Conservation (phyloP, 2,329 filamentous ascomycete genomes). For the Aspergillus sojae region DNA sequence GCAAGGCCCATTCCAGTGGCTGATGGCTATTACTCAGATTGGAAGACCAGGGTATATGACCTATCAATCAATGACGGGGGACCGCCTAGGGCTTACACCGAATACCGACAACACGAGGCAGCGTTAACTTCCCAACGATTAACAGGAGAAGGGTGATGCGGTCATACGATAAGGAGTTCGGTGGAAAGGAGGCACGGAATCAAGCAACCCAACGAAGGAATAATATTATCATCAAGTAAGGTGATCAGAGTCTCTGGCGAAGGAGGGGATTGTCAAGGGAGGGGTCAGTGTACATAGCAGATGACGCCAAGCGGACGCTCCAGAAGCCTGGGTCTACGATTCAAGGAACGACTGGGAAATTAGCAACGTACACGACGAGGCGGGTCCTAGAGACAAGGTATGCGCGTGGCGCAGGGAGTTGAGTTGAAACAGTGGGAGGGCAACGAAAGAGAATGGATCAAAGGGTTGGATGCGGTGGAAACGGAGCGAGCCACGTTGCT, state of each 20-base stretch:
- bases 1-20: background rate
- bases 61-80: slow-evolving; percentile 1
- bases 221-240: background rate
- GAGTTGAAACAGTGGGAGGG: slow-evolving; percentile 11
- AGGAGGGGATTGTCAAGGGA: slow-evolving; percentile 7
- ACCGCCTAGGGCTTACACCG: slow-evolving; percentile 4
- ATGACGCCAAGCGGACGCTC: slow-evolving; percentile 9
- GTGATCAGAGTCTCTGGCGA: slow-evolving; percentile 1
- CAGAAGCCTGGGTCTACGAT: background rate
- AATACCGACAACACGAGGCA: slow-evolving; percentile 5
- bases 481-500: slow-evolving; percentile 18
- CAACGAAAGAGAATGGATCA: slow-evolving; percentile 20
- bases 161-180: slow-evolving; percentile 12
- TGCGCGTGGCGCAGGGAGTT: slow-evolving; percentile 15
- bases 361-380: background rate
- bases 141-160: slow-evolving; percentile 11
- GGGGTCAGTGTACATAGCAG: slow-evolving; percentile 14
- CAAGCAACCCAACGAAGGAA: slow-evolving; percentile 2
- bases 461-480: background rate
- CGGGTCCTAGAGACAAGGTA: slow-evolving; percentile 1
- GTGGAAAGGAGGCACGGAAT: slow-evolving; percentile 7
- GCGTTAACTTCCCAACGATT: background rate
- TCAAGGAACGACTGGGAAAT: slow-evolving; percentile 10
- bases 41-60: background rate
- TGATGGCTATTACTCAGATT: slow-evolving; percentile 7